Base-by-base conservation (phyloP, 83 land plant species). In the Picea abies region DNA sequence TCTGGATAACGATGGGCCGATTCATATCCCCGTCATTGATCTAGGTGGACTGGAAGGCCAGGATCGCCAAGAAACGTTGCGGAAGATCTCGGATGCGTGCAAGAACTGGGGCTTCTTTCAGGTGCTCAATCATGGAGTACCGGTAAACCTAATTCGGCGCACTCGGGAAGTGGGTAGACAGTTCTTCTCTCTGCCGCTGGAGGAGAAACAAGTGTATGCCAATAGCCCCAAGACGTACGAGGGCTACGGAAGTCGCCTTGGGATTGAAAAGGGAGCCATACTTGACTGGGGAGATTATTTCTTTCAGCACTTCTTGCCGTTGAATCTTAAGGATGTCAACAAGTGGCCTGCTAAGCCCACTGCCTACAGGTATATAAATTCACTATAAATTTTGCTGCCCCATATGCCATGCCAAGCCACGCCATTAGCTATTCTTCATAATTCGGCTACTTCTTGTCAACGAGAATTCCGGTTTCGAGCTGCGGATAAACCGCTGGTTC, bases 261-360 rank as follows among this genome's bases (percentile, higher is more conserved):
- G 95, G 6, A 82, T 89, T 12, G 86, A 87, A 68, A 89, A 91
- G 56, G 96, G 90, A 19, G 93, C 91, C 26, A 79, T 87, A 11
- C 92, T 92, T 32, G 94, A 94, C 44, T 95, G 96, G 98, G 92
- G 93, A 8, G 98, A 95, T 76, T 92, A 90, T 83, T 94, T 82
- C 77, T 90, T 86, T 68, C 93, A 87, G 41, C 89, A 89, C 83
- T 73, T 90, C 79, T 85, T 85, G n/a, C 98, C 98, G 1, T 39
- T 9, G 5, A 47, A 79, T 0, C 35, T 85, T 23, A 83, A 78
- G 29, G 88, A 92, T 79, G 77, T 35, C 61, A 83, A 81, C 77
- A 94, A 91, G 73, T 95, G 98, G 98, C 98, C 98, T 58, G 72
- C 87, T 15, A 82, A 80, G 2, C 98, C 98, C 0, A 1, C 61